Evolutionary conservation across 108 stramenopile species (phyloP), one percentile per base, ranked within the genome.

Genomic region (Discostella stelligeroides): DNA sequence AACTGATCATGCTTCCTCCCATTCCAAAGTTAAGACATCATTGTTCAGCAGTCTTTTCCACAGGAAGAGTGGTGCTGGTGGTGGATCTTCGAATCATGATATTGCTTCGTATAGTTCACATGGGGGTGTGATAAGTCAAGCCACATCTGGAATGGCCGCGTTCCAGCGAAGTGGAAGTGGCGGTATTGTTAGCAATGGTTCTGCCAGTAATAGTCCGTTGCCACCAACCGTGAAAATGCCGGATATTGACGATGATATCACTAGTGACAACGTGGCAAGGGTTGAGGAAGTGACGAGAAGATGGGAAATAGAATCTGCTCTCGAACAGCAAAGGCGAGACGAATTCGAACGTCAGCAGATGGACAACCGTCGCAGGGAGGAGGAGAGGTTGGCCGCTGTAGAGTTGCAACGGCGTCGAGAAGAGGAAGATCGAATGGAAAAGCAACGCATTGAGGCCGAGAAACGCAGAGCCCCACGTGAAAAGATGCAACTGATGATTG

Each of bases 381-480:
- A 53, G 65, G 47, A 56, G 27, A 71, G 63, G 64, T 15, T 48
- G 30, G 30, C 51, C 37, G 51, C 25, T 28, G 54, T 20, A n/a
- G 55, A 57, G 27, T n/a, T 42, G 17, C 56, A 38, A 1, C 63
- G 64, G 6, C 54, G 47, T 15, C 21, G n/a, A 21, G 70, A 72
- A 43, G 70, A 71, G 21, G 64, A 56, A 25, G 39, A 74, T 18
- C 48, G 63, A 14, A n/a, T 27, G 37, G 73, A 67, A 38, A 47
- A 42, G 38, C 68, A 75, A 41, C 54, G 75, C 17, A 28, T 41
- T 13, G 76, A 76, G 65, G 47, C 58, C 51, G 81, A 72, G 21
- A 82, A 59, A 46, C 60, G 79, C 1, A 72, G 71, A 20, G 61
- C 72, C 5, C 81, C 81, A 9, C 64, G 59, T 8, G 65, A 78